Evolutionary conservation across 768 basidiomycete species (phyloP).

Genomic region (Pleurotus djamor): DNA sequence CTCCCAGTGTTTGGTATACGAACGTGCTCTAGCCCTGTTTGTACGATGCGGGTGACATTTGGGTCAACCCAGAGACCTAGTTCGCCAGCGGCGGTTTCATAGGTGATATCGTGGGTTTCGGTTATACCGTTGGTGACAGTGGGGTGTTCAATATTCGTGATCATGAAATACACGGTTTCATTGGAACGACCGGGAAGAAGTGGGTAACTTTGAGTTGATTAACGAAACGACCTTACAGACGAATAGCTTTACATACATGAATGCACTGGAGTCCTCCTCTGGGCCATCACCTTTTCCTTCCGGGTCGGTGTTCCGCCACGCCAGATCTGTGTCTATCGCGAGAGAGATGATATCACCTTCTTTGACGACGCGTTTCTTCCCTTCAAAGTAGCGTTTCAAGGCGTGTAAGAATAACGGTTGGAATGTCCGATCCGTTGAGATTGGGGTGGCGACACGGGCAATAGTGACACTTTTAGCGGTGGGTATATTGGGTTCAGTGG

Average conservation of each 20-base stretch:
- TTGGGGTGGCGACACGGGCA: slow-evolving; percentile 77
- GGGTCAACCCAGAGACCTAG: slow-evolving; percentile 87
- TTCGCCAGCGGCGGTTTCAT: slow-evolving; percentile 60
- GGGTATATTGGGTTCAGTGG: slow-evolving; percentile 58
- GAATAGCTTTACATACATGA: neutral
- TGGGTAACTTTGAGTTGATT: slow-evolving; percentile 10
- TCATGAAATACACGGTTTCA: slow-evolving; percentile 69
- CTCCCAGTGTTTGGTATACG: slow-evolving; percentile 53
- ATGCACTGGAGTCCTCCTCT: slow-evolving; percentile 14
- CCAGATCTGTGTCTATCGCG: slow-evolving; percentile 51
- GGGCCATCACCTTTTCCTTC: slow-evolving; percentile 18
- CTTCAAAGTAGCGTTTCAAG: slow-evolving; percentile 62
- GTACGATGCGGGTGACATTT: slow-evolving; percentile 68
- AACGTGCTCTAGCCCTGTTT: slow-evolving; percentile 74
- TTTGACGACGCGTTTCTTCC: slow-evolving; percentile 56
- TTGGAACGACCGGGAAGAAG: slow-evolving; percentile 26
- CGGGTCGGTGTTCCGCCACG: slow-evolving; percentile 15
- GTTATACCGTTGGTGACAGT: slow-evolving; percentile 33
- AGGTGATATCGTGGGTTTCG: slow-evolving; percentile 41
- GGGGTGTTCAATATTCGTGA: slow-evolving; percentile 76
- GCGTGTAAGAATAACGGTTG: slow-evolving; percentile 60
- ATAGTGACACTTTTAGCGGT: slow-evolving; percentile 69
- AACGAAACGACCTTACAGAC: neutral
- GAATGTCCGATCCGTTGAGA: slow-evolving; percentile 62
- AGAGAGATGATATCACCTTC: slow-evolving; percentile 74